Percentiles rank a stretch among this genome's conserved stretches.
These are phyloP conservation scores for Candida germanica DNA, from an alignment of 805 yeast species.

Conservation along the genomic window DNA sequence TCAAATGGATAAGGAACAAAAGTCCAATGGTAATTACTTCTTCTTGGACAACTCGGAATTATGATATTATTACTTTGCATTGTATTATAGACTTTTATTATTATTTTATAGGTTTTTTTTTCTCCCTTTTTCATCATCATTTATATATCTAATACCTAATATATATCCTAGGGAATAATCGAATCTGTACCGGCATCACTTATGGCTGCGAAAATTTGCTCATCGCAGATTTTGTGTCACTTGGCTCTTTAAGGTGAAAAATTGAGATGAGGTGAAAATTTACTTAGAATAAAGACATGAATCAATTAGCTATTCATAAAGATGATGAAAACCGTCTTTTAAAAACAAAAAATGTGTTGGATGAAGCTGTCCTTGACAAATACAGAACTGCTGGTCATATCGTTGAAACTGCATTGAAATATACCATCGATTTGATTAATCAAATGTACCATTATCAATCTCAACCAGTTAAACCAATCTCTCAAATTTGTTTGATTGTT, in stretches of 20 bases:
- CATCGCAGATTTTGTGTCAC: too few relatives aligned
- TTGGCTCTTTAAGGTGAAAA: too few relatives aligned
- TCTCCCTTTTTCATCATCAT: conserved; percentile 4
- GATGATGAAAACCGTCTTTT: conserved; percentile 72
- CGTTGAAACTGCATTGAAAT: conserved; percentile 75
- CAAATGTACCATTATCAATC: conserved; percentile 63
- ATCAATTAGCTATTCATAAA: conserved; percentile 68
- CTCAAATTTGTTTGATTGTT: conserved; percentile 78
- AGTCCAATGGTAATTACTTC: conserved; percentile 88
- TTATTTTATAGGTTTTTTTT: too few relatives aligned
- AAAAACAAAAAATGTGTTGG: conserved; percentile 67
- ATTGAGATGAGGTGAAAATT: conserved; percentile 2
- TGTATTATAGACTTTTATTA: conserved; percentile 6
- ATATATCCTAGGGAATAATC: too few relatives aligned
- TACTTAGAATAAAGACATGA: conserved; percentile 5
- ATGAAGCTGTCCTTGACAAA: conserved; percentile 64
- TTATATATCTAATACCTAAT: too few relatives aligned
- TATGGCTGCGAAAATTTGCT: too few relatives aligned
- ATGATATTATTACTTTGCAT: conserved; percentile 16
- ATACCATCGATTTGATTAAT: conserved; percentile 64
- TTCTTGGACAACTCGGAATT: conserved; percentile 71
- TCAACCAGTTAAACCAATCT: conserved; percentile 43
- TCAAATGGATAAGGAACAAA: conserved; percentile 99
- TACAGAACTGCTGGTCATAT: conserved; percentile 88
- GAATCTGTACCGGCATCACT: too few relatives aligned